These are phyloP conservation scores for Sugiyamaella grinbergsii DNA, from an alignment of 1,139 yeast genomes.

Conservation along the genomic window DNA sequence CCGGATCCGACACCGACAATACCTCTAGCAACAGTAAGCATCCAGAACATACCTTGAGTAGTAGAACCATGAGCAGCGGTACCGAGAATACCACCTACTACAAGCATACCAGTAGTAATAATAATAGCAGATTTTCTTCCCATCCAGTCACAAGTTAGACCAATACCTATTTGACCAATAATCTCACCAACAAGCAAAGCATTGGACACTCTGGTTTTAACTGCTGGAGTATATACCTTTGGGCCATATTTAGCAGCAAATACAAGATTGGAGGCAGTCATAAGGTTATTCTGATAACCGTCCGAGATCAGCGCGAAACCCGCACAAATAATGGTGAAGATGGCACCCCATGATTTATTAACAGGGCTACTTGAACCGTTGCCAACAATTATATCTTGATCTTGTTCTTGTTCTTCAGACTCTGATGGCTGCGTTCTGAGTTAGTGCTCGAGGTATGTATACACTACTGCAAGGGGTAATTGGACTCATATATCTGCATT, in stretches of 20 bases:
- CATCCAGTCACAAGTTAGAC: conserved; percentile 57
- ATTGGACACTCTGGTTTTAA: conserved; percentile 61
- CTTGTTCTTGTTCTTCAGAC: conserved; percentile 1
- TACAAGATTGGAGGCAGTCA: conserved; percentile 58
- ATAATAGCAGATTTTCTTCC: conserved; percentile 62
- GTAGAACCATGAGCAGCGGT: conserved; percentile 60
- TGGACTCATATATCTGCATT: neutral
- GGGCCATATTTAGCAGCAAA: conserved; percentile 51
- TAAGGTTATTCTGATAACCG: conserved; percentile 64
- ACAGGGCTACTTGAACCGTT: conserved; percentile 4
- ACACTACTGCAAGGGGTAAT: conserved; percentile 1
- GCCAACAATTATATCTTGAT: neutral
- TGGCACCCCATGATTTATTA: conserved; percentile 32
- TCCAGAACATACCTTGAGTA: conserved; percentile 66
- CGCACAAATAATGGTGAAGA: conserved; percentile 52
- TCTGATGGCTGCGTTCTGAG: neutral
- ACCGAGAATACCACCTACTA: conserved; percentile 57
- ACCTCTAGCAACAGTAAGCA: conserved; percentile 68
- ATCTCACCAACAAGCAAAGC: conserved; percentile 61
- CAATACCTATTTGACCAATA: conserved; percentile 58
- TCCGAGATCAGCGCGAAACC: conserved; percentile 65
- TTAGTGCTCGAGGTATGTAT: neutral
- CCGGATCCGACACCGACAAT: conserved; percentile 73
- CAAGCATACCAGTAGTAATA: conserved; percentile 55
- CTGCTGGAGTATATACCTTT: conserved; percentile 46